These are phyloP conservation scores for Lathyrus tuberosus DNA, from an alignment of 306 rosid species.

Conservation along the genomic window DNA sequence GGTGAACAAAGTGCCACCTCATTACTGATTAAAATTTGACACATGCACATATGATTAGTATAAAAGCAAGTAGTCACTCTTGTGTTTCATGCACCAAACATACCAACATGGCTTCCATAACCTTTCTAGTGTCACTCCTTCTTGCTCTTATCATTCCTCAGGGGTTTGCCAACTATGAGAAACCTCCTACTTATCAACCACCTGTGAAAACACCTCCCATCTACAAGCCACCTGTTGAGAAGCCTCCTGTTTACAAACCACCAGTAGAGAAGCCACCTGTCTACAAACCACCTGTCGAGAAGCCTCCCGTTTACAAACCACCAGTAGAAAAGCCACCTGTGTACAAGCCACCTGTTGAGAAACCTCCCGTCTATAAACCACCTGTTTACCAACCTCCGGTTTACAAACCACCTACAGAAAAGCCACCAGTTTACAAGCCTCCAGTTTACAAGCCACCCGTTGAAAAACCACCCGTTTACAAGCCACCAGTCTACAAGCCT, in stretches of 20 bases:
- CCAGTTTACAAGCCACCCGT: not conserved
- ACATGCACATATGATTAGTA: conserved; percentile 1
- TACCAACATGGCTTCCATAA: conserved; percentile 24
- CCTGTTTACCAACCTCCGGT: too few species aligned
- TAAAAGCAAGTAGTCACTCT: not conserved
- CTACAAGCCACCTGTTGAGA: not conserved
- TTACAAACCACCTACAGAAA: too few species aligned
- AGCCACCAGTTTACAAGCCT: not conserved
- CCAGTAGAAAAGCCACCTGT: not conserved
- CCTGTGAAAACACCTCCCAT: not conserved
- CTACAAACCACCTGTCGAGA: not conserved
- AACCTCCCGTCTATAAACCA: not conserved
- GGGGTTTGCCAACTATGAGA: conserved; percentile 11
- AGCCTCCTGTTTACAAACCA: accelerated
- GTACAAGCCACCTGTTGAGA: not conserved
- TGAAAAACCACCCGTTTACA: not conserved
- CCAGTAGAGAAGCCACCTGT: not conserved
- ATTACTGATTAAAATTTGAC: not conserved
- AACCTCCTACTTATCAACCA: not conserved
- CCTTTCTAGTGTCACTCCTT: conserved; percentile 10
- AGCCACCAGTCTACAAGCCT: not conserved
- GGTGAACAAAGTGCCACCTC: not conserved
- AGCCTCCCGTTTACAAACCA: accelerated
- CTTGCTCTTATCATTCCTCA: conserved; percentile 24
- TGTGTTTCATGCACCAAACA: not conserved